Percentiles rank a stretch among this genome's conserved stretches.
phyloP scores from a whole-genome alignment of 148 eudicot species.

The Camellia japonica region DNA sequence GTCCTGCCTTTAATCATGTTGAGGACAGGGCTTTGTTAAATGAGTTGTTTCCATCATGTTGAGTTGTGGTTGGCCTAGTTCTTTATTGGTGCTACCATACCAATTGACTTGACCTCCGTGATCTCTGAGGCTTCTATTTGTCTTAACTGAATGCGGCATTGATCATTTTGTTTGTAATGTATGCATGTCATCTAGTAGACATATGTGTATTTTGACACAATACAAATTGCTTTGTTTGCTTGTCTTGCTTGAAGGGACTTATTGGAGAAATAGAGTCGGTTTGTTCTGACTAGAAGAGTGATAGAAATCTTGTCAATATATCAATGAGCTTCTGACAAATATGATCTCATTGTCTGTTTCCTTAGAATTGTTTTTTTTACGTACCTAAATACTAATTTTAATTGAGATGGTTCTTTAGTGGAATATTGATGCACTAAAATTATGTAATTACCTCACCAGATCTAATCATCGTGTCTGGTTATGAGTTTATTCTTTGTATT shows the following conservation, averaged over 20 bases:
- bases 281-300: not conserved
- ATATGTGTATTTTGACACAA: not conserved
- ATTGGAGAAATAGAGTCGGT: not conserved
- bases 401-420: not conserved
- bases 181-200: not conserved
- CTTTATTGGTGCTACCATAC: not conserved
- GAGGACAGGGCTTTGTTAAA: not conserved
- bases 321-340: not conserved
- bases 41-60: not conserved
- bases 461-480: not conserved
- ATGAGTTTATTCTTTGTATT: not conserved
- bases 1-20: not conserved
- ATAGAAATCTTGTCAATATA: not conserved
- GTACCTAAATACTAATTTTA: not conserved
- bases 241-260: not conserved
- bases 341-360: not conserved
- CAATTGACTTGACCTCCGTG: not conserved
- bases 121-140: not conserved
- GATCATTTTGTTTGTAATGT: not conserved
- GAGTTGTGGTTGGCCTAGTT: not conserved
- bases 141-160: not conserved
- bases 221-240: not conserved
- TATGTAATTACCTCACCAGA: not conserved
- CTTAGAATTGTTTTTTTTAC: not conserved
- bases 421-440: not conserved